These are phyloP conservation scores for Fusarium sp. DNA, from an alignment of 2,329 filamentous ascomycete genomes.

Conservation along the genomic window DNA sequence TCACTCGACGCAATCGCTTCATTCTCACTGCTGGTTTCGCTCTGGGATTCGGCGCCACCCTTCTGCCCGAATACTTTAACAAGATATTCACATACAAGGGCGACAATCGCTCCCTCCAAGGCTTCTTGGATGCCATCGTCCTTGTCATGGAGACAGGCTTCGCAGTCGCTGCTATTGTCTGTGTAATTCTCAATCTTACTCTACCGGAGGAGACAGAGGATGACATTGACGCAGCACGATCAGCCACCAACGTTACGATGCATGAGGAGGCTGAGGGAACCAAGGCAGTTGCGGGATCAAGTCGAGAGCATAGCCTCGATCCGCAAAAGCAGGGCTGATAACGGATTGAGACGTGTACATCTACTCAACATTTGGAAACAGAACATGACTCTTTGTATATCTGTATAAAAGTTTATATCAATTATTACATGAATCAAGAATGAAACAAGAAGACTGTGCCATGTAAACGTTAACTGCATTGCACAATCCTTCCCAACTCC, in stretches of 20 bases:
- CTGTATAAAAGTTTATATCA: not conserved
- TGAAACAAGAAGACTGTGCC: not conserved
- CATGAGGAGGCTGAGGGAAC: constrained; percentile 25
- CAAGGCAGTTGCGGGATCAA: constrained; percentile 29
- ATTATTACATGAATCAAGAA: not conserved
- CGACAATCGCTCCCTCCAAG: constrained; percentile 75
- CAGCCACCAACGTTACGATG: constrained; percentile 36
- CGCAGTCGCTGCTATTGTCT: constrained; percentile 80
- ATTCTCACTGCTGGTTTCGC: constrained; percentile 83
- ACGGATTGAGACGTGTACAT: not conserved
- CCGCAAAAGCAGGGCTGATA: constrained; percentile 36
- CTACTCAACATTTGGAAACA: not conserved
- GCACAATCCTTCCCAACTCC: not conserved
- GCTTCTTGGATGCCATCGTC: constrained; percentile 82
- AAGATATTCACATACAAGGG: constrained; percentile 82
- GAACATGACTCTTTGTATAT: not conserved
- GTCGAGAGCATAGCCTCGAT: constrained; percentile 46
- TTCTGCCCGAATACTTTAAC: constrained; percentile 77
- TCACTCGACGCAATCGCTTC: constrained; percentile 86
- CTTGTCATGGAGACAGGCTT: constrained; percentile 83
- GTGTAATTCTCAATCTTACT: constrained; percentile 80
- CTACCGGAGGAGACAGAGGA: constrained; percentile 85
- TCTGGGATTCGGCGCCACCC: constrained; percentile 79
- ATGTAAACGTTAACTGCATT: not conserved
- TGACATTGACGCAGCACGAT: constrained; percentile 48